Base-by-base conservation (phyloP, 1,139 yeast genomes). In the Pichia sp. region DNA sequence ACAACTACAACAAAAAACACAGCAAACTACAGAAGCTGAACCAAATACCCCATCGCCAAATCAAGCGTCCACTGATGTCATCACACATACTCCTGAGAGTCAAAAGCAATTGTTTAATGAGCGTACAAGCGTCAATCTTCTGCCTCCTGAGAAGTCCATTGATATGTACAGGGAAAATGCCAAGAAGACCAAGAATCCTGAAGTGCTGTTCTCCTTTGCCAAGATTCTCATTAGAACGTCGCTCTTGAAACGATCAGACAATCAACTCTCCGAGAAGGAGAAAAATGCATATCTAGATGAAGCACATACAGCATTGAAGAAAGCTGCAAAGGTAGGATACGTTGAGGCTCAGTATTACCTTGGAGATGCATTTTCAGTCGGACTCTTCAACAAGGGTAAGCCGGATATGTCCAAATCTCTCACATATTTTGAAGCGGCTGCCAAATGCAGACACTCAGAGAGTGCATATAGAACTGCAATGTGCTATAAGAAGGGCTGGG, bases 401-500 rank as follows among this genome's bases (percentile, higher is more conserved):
- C 68, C 82, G n/a, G 95, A 87, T 38, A 69, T 80, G 49, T 73
- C 72, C 46, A 91, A 84, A 46, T 83, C 96, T 3, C 81, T 85
- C 49, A 50, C 62, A 2, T 69, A 84, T 37, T 91, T 91, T 57
- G 88, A 81, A 55, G 66, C 85, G 24, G 96, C 97, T 7, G 96
- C 96, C 6, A 91, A 88, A 57, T 91, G 84, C 48, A 94, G 91
- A 17, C 97, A 91, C 54, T 70, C 82, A 10, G 97, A 91, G 57
- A 77, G 93, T 37, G 88, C 96, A 0, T 91, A 83, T 59, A 73
- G 97, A 51, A 83, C 96, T 0, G 86, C 96, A 1, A 73, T 83
- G 42, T 88, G 96, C 58, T 83, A 79, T 49, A 95, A 88, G 59
- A 94, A 86, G 61, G 97, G 97, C 6, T 66, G 88, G 60, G 98